Conservation (phyloP, 768 basidiomycete genomes). For the Tephrocybe sp. region DNA sequence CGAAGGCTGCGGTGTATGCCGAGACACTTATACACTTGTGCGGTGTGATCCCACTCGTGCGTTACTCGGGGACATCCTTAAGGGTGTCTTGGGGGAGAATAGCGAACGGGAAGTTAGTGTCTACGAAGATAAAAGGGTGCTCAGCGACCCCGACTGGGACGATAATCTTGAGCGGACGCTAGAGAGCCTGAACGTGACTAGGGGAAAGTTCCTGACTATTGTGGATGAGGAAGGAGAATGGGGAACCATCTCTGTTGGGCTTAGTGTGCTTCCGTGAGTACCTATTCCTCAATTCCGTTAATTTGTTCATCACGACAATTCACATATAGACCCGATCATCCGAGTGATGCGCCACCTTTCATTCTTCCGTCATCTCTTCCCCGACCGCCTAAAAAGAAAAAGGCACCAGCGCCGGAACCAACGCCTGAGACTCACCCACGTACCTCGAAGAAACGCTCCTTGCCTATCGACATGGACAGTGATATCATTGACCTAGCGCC, state of each 20-base stretch:
- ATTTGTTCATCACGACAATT: slow-evolving; percentile 5
- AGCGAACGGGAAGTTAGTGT: slow-evolving; percentile 66
- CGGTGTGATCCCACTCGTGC: slow-evolving; percentile 71
- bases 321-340: slow-evolving; percentile 52
- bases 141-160: slow-evolving; percentile 93
- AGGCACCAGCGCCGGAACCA: slow-evolving; percentile 37
- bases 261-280: slow-evolving; percentile 74
- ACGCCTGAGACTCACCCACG: slow-evolving; percentile 41
- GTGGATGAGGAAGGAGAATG: slow-evolving; percentile 84
- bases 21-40: slow-evolving; percentile 78
- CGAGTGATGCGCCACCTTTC: slow-evolving; percentile 48
- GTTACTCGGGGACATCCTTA: slow-evolving; percentile 72
- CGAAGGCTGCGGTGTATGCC: slow-evolving; percentile 78
- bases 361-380: slow-evolving; percentile 71
- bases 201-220: slow-evolving; percentile 87
- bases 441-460: slow-evolving; percentile 52
- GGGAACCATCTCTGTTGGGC: slow-evolving; percentile 68
- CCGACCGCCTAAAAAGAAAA: slow-evolving; percentile 45
- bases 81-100: slow-evolving; percentile 61
- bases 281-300: slow-evolving; percentile 12
- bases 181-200: slow-evolving; percentile 73
- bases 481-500: slow-evolving; percentile 56
- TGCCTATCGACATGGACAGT: slow-evolving; percentile 55
- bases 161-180: slow-evolving; percentile 84
- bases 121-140: slow-evolving; percentile 81